These are phyloP conservation scores for Theobroma cacao DNA, from an alignment of 345 rosid species.

Conservation along the genomic window DNA sequence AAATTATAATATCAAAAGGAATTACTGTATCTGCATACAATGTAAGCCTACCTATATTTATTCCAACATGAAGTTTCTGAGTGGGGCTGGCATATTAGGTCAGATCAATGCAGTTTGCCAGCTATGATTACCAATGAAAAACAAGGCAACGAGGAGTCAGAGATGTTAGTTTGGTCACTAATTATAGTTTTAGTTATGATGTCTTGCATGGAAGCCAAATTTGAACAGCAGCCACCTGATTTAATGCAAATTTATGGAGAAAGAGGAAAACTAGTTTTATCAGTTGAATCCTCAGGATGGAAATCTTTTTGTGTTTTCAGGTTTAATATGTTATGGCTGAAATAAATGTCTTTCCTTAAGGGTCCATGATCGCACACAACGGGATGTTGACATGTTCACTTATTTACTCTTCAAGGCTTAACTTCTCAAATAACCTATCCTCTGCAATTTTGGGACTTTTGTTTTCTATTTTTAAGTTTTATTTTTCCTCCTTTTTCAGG, in stretches of 20 bases:
- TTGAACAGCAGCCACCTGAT: neutral
- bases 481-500: neutral
- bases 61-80: neutral
- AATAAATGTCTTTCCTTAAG: neutral
- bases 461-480: neutral
- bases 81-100: neutral
- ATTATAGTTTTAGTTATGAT: neutral
- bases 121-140: neutral
- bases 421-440: neutral
- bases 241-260: neutral
- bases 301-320: neutral
- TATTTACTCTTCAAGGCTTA: neutral
- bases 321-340: neutral
- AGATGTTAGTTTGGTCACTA: neutral
- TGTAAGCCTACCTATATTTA: neutral
- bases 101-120: neutral
- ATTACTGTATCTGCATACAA: neutral
- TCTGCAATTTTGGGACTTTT: neutral
- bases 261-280: neutral
- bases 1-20: neutral
- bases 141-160: neutral
- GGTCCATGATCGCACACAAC: neutral
- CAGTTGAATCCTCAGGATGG: neutral
- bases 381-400: neutral
- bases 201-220: neutral